These are phyloP conservation scores for Aspergillus jensenii DNA, from an alignment of 2,329 filamentous ascomycete species.

Conservation along the genomic window DNA sequence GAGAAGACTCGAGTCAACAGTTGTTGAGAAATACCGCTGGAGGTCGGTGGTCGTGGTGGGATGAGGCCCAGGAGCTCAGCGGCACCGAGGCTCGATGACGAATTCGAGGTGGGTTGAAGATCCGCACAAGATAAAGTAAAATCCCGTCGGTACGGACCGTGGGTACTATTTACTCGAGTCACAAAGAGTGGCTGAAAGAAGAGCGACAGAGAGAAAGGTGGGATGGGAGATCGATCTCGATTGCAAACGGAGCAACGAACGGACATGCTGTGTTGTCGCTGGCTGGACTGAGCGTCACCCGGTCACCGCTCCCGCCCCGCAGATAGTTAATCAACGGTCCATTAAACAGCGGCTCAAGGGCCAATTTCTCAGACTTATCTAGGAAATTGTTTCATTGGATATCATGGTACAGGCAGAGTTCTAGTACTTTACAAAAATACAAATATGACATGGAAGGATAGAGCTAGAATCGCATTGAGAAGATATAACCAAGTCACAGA, in stretches of 20 bases:
- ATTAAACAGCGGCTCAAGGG: background rate
- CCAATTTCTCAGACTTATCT: background rate
- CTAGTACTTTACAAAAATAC: slow-evolving; percentile 13
- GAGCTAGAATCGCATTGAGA: slow-evolving; percentile 9
- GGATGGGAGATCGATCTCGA: slow-evolving; percentile 3
- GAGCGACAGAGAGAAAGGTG: background rate
- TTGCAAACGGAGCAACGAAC: slow-evolving; percentile 12
- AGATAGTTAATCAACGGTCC: background rate
- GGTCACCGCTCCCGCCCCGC: slow-evolving; percentile 26
- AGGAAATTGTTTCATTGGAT: slow-evolving; percentile 16
- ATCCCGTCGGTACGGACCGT: background rate
- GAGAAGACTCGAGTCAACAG: background rate
- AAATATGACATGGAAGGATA: slow-evolving; percentile 4
- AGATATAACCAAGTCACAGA: background rate
- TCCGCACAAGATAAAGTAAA: background rate
- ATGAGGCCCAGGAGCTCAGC: background rate
- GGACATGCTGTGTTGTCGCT: slow-evolving; percentile 25
- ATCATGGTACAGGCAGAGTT: slow-evolving; percentile 17
- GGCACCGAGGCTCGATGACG: slow-evolving; percentile 1
- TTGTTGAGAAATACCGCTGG: background rate
- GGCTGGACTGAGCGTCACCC: slow-evolving; percentile 17
- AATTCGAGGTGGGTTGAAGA: background rate
- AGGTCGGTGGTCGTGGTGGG: background rate
- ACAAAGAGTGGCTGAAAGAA: background rate
- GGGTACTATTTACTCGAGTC: background rate